phyloP scores from a whole-genome alignment of 1,284 basidiomycete species.

The Sparassis latifolia region DNA sequence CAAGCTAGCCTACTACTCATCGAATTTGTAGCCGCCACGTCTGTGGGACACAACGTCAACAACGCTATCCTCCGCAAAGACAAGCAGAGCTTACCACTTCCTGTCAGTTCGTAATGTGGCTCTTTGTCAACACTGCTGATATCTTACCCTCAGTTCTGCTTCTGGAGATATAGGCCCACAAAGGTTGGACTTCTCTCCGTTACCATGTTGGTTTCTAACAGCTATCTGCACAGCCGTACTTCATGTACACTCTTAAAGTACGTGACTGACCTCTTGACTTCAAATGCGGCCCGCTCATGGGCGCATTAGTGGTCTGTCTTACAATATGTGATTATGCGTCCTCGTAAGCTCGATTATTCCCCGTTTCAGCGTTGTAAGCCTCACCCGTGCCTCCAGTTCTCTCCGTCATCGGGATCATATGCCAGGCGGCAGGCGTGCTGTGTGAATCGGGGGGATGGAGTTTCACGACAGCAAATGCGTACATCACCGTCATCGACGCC shows the following conservation, averaged over 20 bases:
- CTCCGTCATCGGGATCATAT: slow-evolving; percentile 74
- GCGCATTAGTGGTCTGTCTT: slow-evolving; percentile 67
- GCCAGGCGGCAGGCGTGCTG: slow-evolving; percentile 58
- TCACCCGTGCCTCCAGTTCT: slow-evolving; percentile 15
- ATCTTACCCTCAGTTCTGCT: slow-evolving; percentile 47
- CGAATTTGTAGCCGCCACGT: slow-evolving; percentile 75
- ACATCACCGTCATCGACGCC: slow-evolving; percentile 67
- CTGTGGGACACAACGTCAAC: slow-evolving; percentile 51
- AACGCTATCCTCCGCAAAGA: slow-evolving; percentile 74
- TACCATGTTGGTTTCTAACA: neutral
- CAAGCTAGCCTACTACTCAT: slow-evolving; percentile 67
- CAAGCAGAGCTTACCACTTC: slow-evolving; percentile 68
- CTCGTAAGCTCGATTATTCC: slow-evolving; percentile 35
- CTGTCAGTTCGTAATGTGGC: slow-evolving; percentile 36
- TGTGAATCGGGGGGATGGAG: slow-evolving; percentile 59
- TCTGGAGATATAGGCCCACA: slow-evolving; percentile 73
- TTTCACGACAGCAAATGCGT: slow-evolving; percentile 61
- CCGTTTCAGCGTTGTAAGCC: too few species aligned
- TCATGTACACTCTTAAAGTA: slow-evolving; percentile 84
- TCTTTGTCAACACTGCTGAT: neutral
- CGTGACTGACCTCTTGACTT: neutral
- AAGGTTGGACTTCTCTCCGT: slow-evolving; percentile 39
- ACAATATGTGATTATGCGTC: slow-evolving; percentile 80
- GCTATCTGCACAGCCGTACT: slow-evolving; percentile 52
- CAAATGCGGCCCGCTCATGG: neutral